Base-by-base conservation (phyloP, 2,329 filamentous ascomycete genomes). In the Colletotrichum destructivum region DNA sequence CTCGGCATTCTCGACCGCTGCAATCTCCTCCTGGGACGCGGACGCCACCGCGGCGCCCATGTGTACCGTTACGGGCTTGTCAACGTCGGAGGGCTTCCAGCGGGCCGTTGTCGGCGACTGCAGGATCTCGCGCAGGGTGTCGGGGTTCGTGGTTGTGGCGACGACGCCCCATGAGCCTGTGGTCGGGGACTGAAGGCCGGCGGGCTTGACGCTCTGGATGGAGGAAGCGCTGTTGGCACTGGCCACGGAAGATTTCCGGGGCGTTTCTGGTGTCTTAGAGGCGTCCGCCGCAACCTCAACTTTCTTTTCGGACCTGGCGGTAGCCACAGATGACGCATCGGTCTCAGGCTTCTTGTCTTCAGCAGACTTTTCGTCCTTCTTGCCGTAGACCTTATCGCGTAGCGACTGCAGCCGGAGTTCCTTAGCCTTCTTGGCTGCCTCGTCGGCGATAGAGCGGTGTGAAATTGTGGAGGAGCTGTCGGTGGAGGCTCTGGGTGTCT, bases 381-480 rank as follows among this genome's bases (percentile, higher is more conserved):
- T 87, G 62, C 87, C 87, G 73, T 89, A 80, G 6, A 88, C 88
- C 80, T 89, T 89, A 66, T 88, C 85, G 65, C 87, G 83, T 72
- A 90, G 79, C 75, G 79, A 83, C 73, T 88, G 84, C 73, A 90
- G 83, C 66, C 86, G 86, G 75, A 87, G 82, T 75, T 90, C 85
- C 82, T 91, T 91, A 61, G 90, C 90, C 80, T 89, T 91, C 76
- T 87, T 82, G 0, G 90, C 90, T 60, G 88, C 90, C 79, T 94
- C 92, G 76, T 93, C 87, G 52, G 89, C 90, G 62, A 90, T 84
- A 76, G 86, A 88, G 74, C 84, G 84, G 60, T 88, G 80, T 2
- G 88, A 86, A 15, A 88, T 76, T 12, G 78, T 77, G 72, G 80
- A 72, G 74, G 81, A 74, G 77, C 74, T 71, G 74, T 73, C 64